phyloP scores from a whole-genome alignment of 1,284 basidiomycete species.

The Cutaneotrichosporon spelunceum region DNA sequence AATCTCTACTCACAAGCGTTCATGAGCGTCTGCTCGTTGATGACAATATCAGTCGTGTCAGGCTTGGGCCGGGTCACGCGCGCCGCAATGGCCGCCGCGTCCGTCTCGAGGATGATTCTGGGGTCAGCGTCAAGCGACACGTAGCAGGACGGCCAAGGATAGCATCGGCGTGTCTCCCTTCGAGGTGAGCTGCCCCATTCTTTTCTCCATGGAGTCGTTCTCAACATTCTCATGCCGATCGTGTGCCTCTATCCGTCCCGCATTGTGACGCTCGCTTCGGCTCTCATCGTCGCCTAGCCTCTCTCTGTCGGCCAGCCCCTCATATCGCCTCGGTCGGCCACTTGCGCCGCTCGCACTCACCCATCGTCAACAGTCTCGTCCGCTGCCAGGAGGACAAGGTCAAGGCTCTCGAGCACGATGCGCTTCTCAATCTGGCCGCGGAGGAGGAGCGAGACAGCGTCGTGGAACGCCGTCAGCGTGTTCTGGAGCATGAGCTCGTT shows the following conservation, averaged over 20 bases:
- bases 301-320: neutral
- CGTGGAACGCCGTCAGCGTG: constrained; percentile 78
- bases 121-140: constrained; percentile 7
- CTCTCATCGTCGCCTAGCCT: too few relatives aligned
- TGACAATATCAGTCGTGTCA: constrained; percentile 93
- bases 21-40: constrained; percentile 96
- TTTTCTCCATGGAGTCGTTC: neutral
- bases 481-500: constrained; percentile 95
- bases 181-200: too few relatives aligned
- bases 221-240: too few relatives aligned
- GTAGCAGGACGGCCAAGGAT: too few relatives aligned
- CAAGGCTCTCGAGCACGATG: constrained; percentile 89
- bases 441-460: constrained; percentile 79
- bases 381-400: constrained; percentile 84
- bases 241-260: too few relatives aligned
- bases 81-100: constrained; percentile 89
- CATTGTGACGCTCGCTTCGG: too few relatives aligned
- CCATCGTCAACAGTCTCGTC: constrained; percentile 99
- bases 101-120: constrained; percentile 96
- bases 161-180: too few relatives aligned
- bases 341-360: constrained; percentile 56
- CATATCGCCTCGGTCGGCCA: neutral
- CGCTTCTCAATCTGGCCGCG: constrained; percentile 94
- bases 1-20: constrained; percentile 61
- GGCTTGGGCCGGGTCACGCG: constrained; percentile 88